A percentile compares a stretch with the other conserved stretches of the same genome.
phyloP scores from a whole-genome alignment of 176 grass and related monocot genomes.

The Neostapfia colusana region DNA sequence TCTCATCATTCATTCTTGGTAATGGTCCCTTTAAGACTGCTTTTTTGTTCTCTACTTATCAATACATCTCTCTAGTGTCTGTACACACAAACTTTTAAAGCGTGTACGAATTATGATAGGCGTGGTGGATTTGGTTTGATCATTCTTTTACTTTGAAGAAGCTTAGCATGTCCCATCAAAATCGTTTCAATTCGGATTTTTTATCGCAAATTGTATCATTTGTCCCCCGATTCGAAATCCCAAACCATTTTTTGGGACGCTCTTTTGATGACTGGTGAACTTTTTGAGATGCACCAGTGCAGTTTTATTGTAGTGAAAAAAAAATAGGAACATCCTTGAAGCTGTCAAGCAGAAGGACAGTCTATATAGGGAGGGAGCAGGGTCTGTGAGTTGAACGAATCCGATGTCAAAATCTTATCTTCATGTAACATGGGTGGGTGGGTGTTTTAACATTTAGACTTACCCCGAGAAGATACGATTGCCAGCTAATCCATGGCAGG shows the following conservation, averaged over 20 bases:
- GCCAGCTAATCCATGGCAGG: conserved; percentile 61
- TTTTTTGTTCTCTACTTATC: conserved; percentile 46
- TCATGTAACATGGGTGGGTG: conserved; percentile 48
- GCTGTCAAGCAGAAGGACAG: conserved; percentile 32
- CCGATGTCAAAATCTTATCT: conserved; percentile 43
- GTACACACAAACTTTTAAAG: conserved; percentile 51
- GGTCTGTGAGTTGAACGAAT: conserved; percentile 40
- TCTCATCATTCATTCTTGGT: conserved; percentile 56
- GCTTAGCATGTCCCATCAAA: conserved; percentile 36
- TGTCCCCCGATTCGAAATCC: not conserved
- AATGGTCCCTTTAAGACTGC: conserved; percentile 55
- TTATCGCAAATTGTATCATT: conserved; percentile 5
- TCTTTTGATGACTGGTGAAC: conserved; percentile 7
- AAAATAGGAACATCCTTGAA: conserved; percentile 3
- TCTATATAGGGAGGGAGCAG: conserved; percentile 47
- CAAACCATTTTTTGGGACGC: not conserved
- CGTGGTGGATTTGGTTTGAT: conserved; percentile 37
- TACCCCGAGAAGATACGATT: conserved; percentile 58
- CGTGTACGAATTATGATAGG: conserved; percentile 56
- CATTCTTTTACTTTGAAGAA: conserved; percentile 42
- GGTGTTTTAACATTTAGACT: conserved; percentile 53
- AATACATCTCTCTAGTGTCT: conserved; percentile 41
- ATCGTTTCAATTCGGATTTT: conserved; percentile 2
- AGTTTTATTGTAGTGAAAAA: conserved; percentile 24
- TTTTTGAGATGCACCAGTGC: conserved; percentile 22